Base-by-base conservation (phyloP, 306 rosid species). In the Inga oerstediana region DNA sequence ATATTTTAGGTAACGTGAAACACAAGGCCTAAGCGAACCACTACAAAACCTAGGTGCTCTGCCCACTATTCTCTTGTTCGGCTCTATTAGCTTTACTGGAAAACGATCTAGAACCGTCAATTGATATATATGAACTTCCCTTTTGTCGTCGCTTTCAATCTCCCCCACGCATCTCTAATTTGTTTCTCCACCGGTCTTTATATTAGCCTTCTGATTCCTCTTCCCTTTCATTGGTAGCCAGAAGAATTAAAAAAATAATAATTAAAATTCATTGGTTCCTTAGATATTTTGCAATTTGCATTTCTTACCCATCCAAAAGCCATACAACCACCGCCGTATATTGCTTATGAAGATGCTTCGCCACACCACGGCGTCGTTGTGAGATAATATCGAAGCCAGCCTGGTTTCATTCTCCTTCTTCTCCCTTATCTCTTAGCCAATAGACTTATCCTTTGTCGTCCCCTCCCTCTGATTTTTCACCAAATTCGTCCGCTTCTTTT, bases 391-490 rank as follows among this genome's bases (percentile, higher is more conserved):
- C 65, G 19, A 76, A 24, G 45, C 61, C 27, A 56, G 16, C n/a
- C 24, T 30, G 48, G 19, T 34, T 35, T 34, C 45, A 6, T 35
- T 35, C 24, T 19, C 65, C 51, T 76, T 30, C 37, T 68, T 59
- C 16, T 35, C 39, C 70, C 66, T 39, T 62, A 16, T 80, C 72
- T 68, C 83, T 35, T 49, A 32, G 52, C 78, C 69, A 46, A 9
- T 27, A 9, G 61, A 70, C 76, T 30, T 78, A 10, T 49, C 81
- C 48, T 81, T 77, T 71, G 65, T 79, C 80, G 10, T 49, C 19
- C 24, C 22, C 59, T 35, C 69, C 85, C 86, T 83, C 83, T 75
- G 48, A 30, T 41, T 83, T 81, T 84, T 72, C 89, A 41, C 87
- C 90, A 10, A 75, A 8, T 70, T 80, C 75, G 19, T 64, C 74